Base-by-base conservation (phyloP, 2,329 filamentous ascomycete species). In the Ascochyta clinopodiicola region DNA sequence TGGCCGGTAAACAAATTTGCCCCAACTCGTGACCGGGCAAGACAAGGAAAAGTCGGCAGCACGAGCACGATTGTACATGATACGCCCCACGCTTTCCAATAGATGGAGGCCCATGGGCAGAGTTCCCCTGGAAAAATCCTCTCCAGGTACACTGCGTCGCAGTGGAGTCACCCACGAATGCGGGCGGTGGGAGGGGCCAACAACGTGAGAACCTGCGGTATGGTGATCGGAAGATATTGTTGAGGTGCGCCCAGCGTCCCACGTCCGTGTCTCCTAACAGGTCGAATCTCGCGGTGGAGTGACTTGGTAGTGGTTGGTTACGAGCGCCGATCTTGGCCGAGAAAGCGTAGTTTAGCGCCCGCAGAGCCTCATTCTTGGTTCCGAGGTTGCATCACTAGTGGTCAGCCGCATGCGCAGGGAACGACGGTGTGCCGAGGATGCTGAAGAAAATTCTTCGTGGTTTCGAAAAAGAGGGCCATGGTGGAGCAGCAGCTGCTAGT, bases 241-340 rank as follows among this genome's bases (percentile, higher is more conserved):
- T 57, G 54, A 48, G 37, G 25, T 43, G 48, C 34, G 32, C 35
- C 37, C 36, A 51, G 38, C 43, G 44, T 51, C 25, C 17, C 36
- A 50, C 42, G 52, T 35, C 36, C 36, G 24, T 38, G 52, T 42
- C 40, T 50, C 34, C 37, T 42, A 47, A 50, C 36, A 51, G 21
- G 32, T 29, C 13, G 15, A 17, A 24, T 25, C 21, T 36, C 42
- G 21, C 27, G 24, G 46, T 50, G 36, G 43, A 24, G 43, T 40
- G 47, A 49, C 35, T 49, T 48, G 29, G 38, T 39, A 44, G 10
- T 63, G 48, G 55, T 54, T 56, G 38, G 49, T 29, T 42, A 35
- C 10, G n/a, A 31, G 43, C 21, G 64, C 66, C 66, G 66, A 63
- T 61, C 56, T 66, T 67, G 56, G 44, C 64, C 66, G 65, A 62